Evolutionary conservation across 2,329 filamentous ascomycete species (phyloP).

Genomic region (Neurospora sp.): DNA sequence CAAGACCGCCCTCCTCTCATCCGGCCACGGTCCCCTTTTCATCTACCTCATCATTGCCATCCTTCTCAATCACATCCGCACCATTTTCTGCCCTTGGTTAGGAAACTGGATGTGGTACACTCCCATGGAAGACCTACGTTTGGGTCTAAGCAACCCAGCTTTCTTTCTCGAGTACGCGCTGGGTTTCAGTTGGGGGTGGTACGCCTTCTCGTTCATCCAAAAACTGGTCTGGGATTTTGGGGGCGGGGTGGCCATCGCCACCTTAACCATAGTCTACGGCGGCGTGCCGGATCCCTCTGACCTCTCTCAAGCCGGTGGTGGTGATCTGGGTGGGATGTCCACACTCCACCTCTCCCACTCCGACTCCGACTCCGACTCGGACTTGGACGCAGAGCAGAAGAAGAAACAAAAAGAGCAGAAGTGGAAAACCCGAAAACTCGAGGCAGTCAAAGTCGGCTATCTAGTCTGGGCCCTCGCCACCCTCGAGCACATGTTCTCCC

Average conservation of each 20-base stretch:
- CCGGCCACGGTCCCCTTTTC: constrained; percentile 18
- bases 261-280: background rate
- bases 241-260: constrained; percentile 3
- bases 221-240: constrained; percentile 13
- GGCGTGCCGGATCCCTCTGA: background rate
- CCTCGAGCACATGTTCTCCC: constrained; percentile 22
- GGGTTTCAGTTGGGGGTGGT: constrained; percentile 10
- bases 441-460: constrained; percentile 8
- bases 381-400: background rate
- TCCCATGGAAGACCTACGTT: constrained; percentile 26
- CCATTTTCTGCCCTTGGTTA: constrained; percentile 22
- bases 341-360: background rate
- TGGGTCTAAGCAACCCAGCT: constrained; percentile 25
- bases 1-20: constrained; percentile 16
- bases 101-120: constrained; percentile 22
- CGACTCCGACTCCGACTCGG: background rate
- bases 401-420: too few relatives aligned
- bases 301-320: too few relatives aligned
- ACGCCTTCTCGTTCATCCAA: constrained; percentile 11
- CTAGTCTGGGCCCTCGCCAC: constrained; percentile 19
- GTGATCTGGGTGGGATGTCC: background rate
- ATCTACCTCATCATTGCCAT: constrained; percentile 25
- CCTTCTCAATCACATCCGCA: constrained; percentile 29
- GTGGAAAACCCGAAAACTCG: background rate
- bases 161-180: constrained; percentile 24